phyloP scores from a whole-genome alignment of 345 rosid genomes.

The Salix dunnii region DNA sequence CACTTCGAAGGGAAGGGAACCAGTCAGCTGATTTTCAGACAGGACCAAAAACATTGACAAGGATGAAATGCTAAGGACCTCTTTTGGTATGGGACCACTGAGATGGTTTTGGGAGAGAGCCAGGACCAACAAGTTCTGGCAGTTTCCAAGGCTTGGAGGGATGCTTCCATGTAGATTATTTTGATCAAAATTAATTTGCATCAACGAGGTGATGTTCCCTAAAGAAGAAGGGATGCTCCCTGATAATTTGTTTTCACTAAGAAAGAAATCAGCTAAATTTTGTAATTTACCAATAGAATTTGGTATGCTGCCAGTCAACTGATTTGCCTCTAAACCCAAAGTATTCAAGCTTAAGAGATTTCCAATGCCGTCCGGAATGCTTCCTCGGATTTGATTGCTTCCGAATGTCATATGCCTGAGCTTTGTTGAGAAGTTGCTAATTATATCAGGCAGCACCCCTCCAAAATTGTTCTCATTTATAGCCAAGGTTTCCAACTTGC shows the following conservation, averaged over 20 bases:
- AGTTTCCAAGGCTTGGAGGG: slow-evolving; percentile 9
- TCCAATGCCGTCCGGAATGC: slow-evolving; percentile 1
- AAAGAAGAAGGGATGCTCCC: slow-evolving; percentile 14
- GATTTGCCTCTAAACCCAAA: not conserved
- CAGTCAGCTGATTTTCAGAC: not conserved
- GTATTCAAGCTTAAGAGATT: slow-evolving; percentile 6
- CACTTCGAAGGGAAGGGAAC: slow-evolving; percentile 7
- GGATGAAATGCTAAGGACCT: slow-evolving; percentile 14
- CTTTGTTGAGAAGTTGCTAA: slow-evolving; percentile 17
- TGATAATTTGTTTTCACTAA: slow-evolving; percentile 1
- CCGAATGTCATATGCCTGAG: not conserved
- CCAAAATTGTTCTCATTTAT: slow-evolving; percentile 4
- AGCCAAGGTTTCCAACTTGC: not conserved
- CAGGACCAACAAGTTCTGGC: not conserved
- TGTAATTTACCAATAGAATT: not conserved
- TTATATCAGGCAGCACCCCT: slow-evolving; percentile 15
- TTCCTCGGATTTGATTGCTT: slow-evolving; percentile 13
- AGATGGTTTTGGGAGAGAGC: slow-evolving; percentile 6
- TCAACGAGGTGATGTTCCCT: slow-evolving; percentile 3
- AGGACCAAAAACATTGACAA: not conserved
- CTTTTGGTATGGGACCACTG: slow-evolving; percentile 4
- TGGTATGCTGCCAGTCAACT: slow-evolving; percentile 9
- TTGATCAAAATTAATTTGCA: not conserved
- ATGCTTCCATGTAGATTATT: slow-evolving; percentile 16
- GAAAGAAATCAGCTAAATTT: not conserved